Conservation (phyloP, 306 rosid genomes). For the Quercus dentata region DNA sequence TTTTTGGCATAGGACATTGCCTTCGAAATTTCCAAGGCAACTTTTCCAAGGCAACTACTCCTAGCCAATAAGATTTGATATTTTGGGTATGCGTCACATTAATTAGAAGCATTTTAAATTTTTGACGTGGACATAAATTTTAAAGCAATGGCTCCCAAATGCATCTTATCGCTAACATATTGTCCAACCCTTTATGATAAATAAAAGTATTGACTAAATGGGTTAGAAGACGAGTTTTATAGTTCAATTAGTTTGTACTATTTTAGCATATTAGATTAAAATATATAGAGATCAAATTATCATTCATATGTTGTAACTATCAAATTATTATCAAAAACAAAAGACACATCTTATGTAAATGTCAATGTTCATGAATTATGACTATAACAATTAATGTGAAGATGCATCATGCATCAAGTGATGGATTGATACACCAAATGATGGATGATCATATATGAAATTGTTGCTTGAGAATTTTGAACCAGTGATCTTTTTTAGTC, state of each 20-base stretch:
- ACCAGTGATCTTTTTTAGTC: too few relatives aligned
- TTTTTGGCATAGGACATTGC: background rate
- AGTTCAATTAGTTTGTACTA: too few relatives aligned
- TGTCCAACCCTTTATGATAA: background rate
- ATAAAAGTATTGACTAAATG: background rate
- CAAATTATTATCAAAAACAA: too few relatives aligned
- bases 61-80: background rate
- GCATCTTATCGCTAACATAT: background rate
- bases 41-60: background rate
- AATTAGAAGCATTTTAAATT: too few relatives aligned
- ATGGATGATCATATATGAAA: too few relatives aligned
- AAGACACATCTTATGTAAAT: background rate
- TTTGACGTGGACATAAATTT: background rate
- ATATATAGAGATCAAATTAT: too few relatives aligned
- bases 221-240: too few relatives aligned
- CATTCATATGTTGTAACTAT: too few relatives aligned
- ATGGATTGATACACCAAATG: too few relatives aligned
- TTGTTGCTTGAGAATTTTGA: too few relatives aligned
- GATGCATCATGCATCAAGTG: background rate
- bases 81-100: background rate
- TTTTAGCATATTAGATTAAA: too few relatives aligned
- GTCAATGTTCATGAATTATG: background rate
- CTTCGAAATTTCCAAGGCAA: background rate
- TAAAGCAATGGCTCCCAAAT: background rate
- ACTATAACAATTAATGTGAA: background rate